phyloP scores from a whole-genome alignment of 2,329 filamentous ascomycete species.

The Diplodia mutila region DNA sequence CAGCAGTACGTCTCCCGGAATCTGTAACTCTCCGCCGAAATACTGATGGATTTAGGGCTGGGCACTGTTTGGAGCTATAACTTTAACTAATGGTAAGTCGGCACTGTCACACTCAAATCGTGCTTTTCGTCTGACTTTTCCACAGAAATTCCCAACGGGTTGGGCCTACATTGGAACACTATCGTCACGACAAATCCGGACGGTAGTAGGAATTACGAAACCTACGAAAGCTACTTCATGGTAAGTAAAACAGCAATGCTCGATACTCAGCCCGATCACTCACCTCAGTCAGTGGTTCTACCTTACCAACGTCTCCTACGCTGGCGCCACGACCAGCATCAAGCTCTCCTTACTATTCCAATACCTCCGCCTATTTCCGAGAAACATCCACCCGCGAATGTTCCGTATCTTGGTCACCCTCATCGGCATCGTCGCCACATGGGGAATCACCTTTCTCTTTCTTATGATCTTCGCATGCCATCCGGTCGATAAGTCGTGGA shows the following conservation, averaged over 20 bases:
- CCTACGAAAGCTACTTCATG: slow-evolving; percentile 36
- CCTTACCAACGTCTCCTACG: slow-evolving; percentile 38
- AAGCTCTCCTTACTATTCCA: slow-evolving; percentile 44
- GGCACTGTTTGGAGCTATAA: slow-evolving; percentile 34
- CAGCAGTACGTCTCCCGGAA: slow-evolving; percentile 30
- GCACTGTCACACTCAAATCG: background rate
- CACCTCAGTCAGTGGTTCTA: slow-evolving; percentile 36
- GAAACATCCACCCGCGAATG: slow-evolving; percentile 29
- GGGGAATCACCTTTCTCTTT: slow-evolving; percentile 39
- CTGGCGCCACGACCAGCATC: slow-evolving; percentile 39
- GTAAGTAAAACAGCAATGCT: slow-evolving; percentile 27
- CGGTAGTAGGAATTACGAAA: slow-evolving; percentile 26
- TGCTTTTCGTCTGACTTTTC: slow-evolving; percentile 26
- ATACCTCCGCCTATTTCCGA: slow-evolving; percentile 40
- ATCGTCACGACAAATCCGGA: slow-evolving; percentile 11
- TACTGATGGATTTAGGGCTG: slow-evolving; percentile 29
- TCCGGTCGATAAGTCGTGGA: slow-evolving; percentile 40
- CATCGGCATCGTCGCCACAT: slow-evolving; percentile 33
- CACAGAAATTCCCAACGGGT: slow-evolving; percentile 38
- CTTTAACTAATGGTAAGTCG: slow-evolving; percentile 40
- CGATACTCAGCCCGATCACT: background rate
- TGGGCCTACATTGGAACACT: slow-evolving; percentile 41
- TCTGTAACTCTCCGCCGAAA: background rate
- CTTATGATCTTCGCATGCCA: slow-evolving; percentile 39
- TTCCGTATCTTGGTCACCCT: slow-evolving; percentile 31